Evolutionary conservation across 257 asterid species (phyloP).

Genomic region (Coffea canephora): DNA sequence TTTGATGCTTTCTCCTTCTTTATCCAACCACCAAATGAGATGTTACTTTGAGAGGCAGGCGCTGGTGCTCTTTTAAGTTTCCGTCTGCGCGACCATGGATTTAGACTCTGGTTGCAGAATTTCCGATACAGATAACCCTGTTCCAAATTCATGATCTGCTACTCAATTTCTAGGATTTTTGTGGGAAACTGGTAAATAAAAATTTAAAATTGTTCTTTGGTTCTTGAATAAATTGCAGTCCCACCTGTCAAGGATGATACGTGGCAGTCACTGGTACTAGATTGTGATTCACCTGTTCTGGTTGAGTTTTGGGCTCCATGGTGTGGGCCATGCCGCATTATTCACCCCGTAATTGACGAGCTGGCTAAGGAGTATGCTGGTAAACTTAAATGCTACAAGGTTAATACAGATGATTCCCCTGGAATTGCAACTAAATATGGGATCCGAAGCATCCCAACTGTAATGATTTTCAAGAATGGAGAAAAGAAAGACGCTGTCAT

Average conservation of each 20-base stretch:
- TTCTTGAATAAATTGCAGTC: constrained; percentile 50
- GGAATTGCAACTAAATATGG: constrained; percentile 75
- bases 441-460: constrained; percentile 93
- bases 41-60: not conserved
- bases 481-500: constrained; percentile 89
- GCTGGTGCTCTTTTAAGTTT: not conserved
- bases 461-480: constrained; percentile 72
- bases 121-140: not conserved
- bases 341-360: constrained; percentile 77
- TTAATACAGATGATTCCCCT: constrained; percentile 83
- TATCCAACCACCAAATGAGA: not conserved
- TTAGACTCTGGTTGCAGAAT: not conserved
- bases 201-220: constrained; percentile 4
- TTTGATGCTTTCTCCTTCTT: not conserved
- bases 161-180: not conserved
- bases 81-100: not conserved
- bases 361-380: constrained; percentile 69
- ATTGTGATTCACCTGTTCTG: constrained; percentile 55
- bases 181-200: not conserved
- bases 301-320: constrained; percentile 99
- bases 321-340: constrained; percentile 98
- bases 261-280: constrained; percentile 67
- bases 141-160: not conserved
- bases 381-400: constrained; percentile 82
- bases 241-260: constrained; percentile 45